phyloP scores from a whole-genome alignment of 345 rosid species.

The Alliaria petiolata region DNA sequence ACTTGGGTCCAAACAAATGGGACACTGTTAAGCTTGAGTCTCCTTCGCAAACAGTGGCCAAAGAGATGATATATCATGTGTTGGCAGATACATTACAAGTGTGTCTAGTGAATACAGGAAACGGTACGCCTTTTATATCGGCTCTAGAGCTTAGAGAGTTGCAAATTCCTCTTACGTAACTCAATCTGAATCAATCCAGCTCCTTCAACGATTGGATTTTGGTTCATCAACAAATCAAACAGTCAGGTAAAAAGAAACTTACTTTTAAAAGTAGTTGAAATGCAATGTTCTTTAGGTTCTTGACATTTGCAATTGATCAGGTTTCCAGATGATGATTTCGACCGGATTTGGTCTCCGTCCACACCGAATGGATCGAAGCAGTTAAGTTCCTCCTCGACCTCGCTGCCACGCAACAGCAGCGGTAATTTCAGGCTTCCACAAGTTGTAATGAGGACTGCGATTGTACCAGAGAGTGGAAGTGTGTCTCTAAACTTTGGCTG shows the following conservation, averaged over 20 bases:
- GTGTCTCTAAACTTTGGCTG: constrained; percentile 34
- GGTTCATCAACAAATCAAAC: constrained; percentile 32
- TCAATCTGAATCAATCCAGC: constrained; percentile 26
- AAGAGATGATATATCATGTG: constrained; percentile 42
- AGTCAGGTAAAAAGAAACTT: constrained; percentile 30
- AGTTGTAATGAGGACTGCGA: constrained; percentile 40
- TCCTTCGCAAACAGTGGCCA: neutral
- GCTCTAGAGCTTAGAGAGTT: constrained; percentile 45
- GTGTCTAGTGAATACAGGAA: constrained; percentile 51
- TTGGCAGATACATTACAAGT: constrained; percentile 34
- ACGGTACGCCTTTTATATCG: constrained; percentile 54
- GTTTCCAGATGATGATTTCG: constrained; percentile 36
- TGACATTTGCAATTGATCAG: too few species aligned
- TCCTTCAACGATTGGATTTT: constrained; percentile 29
- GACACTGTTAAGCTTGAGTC: constrained; percentile 16
- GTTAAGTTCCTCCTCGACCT: neutral
- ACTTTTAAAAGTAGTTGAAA: too few species aligned
- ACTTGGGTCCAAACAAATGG: constrained; percentile 54
- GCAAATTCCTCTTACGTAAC: constrained; percentile 2
- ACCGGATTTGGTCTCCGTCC: constrained; percentile 40
- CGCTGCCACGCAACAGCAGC: neutral
- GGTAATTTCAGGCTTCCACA: constrained; percentile 21
- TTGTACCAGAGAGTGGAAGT: constrained; percentile 10
- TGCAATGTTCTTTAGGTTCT: too few species aligned
- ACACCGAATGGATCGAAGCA: neutral